phyloP scores from a whole-genome alignment of 192 early-diverging fungal genomes.

The Coemansia sp. region DNA sequence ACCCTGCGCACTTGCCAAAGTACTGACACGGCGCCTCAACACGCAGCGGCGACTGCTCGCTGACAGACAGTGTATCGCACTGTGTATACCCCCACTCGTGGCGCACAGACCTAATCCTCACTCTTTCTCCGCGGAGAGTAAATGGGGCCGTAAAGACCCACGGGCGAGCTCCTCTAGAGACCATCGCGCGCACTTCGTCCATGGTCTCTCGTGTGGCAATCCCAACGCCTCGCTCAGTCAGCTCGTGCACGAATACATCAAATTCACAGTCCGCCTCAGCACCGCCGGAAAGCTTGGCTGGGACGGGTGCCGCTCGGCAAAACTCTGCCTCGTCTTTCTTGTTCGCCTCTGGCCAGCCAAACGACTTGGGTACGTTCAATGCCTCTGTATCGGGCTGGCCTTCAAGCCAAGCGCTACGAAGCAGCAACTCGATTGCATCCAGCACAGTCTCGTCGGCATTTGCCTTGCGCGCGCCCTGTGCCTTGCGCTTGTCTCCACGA shows the following conservation, averaged over 20 bases:
- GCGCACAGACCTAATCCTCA: constrained; percentile 37
- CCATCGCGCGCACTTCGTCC: constrained; percentile 33
- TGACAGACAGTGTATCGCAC: constrained; percentile 4
- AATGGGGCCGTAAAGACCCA: constrained; percentile 50
- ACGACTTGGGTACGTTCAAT: constrained; percentile 17
- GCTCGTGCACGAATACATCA: constrained; percentile 44
- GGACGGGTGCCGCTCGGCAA: constrained; percentile 35
- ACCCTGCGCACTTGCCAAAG: constrained; percentile 65
- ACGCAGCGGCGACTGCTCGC: constrained; percentile 36
- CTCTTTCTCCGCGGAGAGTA: constrained; percentile 44
- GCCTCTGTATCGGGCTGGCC: neutral
- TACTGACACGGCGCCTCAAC: constrained; percentile 63
- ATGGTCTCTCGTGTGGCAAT: constrained; percentile 45
- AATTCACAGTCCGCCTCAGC: constrained; percentile 35
- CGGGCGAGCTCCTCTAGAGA: constrained; percentile 27
- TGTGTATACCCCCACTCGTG: constrained; percentile 59
- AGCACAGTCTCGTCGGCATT: constrained; percentile 44
- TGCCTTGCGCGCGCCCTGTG: constrained; percentile 27
- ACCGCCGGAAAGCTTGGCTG: constrained; percentile 45
- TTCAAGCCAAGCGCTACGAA: constrained; percentile 25
- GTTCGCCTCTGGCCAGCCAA: constrained; percentile 45
- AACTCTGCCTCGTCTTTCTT: constrained; percentile 30
- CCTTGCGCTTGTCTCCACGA: constrained; percentile 14
- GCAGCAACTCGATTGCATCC: constrained; percentile 36
- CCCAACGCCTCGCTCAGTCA: constrained; percentile 46